Base-by-base conservation (phyloP, 2,329 filamentous ascomycete genomes). In the Aspergillus glaucus region DNA sequence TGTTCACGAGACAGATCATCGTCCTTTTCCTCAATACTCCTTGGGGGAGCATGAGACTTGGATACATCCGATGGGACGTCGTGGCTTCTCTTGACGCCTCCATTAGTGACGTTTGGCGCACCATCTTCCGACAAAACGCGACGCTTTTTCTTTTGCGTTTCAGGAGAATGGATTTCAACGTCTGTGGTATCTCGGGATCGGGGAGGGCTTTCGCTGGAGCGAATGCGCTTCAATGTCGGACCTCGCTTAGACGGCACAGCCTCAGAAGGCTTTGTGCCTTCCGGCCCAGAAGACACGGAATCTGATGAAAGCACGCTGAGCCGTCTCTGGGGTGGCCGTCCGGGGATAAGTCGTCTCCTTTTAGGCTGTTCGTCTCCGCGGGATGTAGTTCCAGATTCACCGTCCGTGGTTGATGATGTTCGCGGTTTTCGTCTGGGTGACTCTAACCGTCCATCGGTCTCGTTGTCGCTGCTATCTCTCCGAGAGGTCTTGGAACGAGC, bases 61-160 rank as follows among this genome's bases (percentile, higher is more conserved):
- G 54, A 46, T 26, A 50, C 55, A 36, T 54, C 56, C 6, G n/a
- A 39, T 26, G 50, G 43, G 21, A 54, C 48, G 32, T 59, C 54
- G 37, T 54, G 43, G 55, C 43, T 55, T 54, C 62, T 64, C 60
- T 62, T 65, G 53, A 55, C 44, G 10, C 46, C 46, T 17, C 64
- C 65, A 44, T 70, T 69, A 12, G 61, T 48, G 36, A 60, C 45
- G 30, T 60, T 66, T 4, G 62, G 55, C 12, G 56, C 40, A 28
- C 59, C 69, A 41, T 70, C 72, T 39, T 74, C 72, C 2, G 67
- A 61, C 10, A 67, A 55, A 34, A 74, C 62, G 6, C 69, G 70
- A 44, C 70, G 61, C 50, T 70, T 70, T 59, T 75, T 75, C 57
- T 70, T 72, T 12, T 67, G 64, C n/a, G 57, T 45, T 15, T 68